phyloP scores from a whole-genome alignment of 495 filamentous ascomycete genomes.

The Trichoderma orchidacearum region DNA sequence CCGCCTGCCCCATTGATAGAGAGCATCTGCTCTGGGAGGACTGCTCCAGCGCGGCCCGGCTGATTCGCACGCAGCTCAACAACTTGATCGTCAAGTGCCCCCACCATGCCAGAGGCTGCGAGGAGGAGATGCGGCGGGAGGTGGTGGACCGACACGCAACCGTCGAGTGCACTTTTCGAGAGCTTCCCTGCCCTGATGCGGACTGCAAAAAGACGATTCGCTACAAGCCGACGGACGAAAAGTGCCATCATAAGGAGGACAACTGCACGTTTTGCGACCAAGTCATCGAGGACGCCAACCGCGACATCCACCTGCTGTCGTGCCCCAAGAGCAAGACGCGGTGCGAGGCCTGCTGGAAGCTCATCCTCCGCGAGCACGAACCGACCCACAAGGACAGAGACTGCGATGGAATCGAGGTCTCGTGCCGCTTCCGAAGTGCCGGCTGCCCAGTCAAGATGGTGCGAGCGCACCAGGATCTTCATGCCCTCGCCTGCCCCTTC shows the following conservation, averaged over 20 bases:
- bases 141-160: slow-evolving; percentile 51
- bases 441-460: slow-evolving; percentile 23
- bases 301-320: slow-evolving; percentile 22
- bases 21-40: slow-evolving; percentile 20
- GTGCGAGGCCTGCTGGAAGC: background rate
- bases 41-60: slow-evolving; percentile 12
- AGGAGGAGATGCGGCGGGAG: slow-evolving; percentile 44
- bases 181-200: slow-evolving; percentile 49
- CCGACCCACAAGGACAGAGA: slow-evolving; percentile 6
- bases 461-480: slow-evolving; percentile 16
- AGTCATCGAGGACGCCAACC: slow-evolving; percentile 17
- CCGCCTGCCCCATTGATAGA: slow-evolving; percentile 36
- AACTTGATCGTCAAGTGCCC: slow-evolving; percentile 65
- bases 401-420: slow-evolving; percentile 19
- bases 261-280: slow-evolving; percentile 32
- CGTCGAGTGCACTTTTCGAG: slow-evolving; percentile 60
- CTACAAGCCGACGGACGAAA: slow-evolving; percentile 21
- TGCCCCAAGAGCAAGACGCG: slow-evolving; percentile 19
- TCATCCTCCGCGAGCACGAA: background rate
- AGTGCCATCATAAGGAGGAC: slow-evolving; percentile 32
- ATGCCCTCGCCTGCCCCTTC: slow-evolving; percentile 14
- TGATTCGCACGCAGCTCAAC: slow-evolving; percentile 52
- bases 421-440: slow-evolving; percentile 26
- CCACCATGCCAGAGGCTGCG: slow-evolving; percentile 46
- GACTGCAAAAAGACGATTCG: slow-evolving; percentile 25